Conservation (phyloP, 768 basidiomycete genomes). For the Tubosaeta sp. region DNA sequence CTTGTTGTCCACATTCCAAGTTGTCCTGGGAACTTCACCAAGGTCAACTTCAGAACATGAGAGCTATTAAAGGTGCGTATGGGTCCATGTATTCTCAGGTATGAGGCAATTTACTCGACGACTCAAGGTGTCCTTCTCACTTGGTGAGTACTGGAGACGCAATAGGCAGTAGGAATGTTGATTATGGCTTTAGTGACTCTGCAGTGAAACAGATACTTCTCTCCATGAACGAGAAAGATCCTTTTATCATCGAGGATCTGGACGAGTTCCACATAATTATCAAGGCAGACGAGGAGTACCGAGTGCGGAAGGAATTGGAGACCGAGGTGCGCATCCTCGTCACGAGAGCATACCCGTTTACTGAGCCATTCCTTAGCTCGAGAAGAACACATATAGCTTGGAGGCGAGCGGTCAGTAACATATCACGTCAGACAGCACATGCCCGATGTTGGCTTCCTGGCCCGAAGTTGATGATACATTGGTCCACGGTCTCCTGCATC, state of each 20-base stretch:
- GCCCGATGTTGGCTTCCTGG: not conserved
- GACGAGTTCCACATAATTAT: slow-evolving; percentile 83
- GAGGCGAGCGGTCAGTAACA: not conserved
- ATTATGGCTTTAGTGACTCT: slow-evolving; percentile 57
- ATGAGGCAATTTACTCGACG: slow-evolving; percentile 3
- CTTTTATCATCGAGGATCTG: slow-evolving; percentile 83
- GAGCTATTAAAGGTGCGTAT: slow-evolving; percentile 57
- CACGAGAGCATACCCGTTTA: not conserved
- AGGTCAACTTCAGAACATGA: slow-evolving; percentile 39
- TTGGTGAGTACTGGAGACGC: slow-evolving; percentile 41
- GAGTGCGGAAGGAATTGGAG: slow-evolving; percentile 69
- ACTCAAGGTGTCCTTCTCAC: slow-evolving; percentile 58
- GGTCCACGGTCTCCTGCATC: too few relatives aligned
- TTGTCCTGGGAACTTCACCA: not conserved
- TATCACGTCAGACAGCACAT: not conserved
- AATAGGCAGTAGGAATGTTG: not conserved
- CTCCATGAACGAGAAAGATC: slow-evolving; percentile 72
- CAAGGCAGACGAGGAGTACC: slow-evolving; percentile 75
- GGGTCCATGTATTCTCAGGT: slow-evolving; percentile 2
- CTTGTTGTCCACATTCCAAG: too few relatives aligned
- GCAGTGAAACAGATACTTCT: slow-evolving; percentile 87
- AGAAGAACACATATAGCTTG: slow-evolving; percentile 34
- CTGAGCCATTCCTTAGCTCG: slow-evolving; percentile 43
- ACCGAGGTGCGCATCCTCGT: slow-evolving; percentile 48
- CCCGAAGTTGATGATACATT: too few relatives aligned